Base-by-base conservation (phyloP, 139 green algal genomes). In the Tetraselmis striata region DNA sequence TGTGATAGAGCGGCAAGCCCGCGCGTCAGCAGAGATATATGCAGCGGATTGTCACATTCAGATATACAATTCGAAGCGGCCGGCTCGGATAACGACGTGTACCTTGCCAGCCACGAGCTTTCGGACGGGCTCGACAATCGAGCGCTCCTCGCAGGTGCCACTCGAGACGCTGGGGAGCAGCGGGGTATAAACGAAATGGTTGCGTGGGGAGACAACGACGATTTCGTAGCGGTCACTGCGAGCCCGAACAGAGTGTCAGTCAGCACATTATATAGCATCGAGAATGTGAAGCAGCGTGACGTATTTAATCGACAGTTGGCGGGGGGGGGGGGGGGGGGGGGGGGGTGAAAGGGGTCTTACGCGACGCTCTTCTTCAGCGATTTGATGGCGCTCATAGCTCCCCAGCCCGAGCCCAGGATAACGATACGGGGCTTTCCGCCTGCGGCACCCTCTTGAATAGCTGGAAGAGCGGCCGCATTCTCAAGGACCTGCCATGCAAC, bases 351-450 rank as follows among this genome's bases (percentile, higher is more conserved):
- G 25, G 30, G 2, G 5, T 24, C 74, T 2, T 18, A 92, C 91
- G 84, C 90, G 58, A 93, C 83, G 0, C 76, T 78, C 59, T 86
- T 83, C 0, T 87, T 87, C 79, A 96, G 80, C 2, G 85, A 79
- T 75, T 97, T 98, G 23, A 98, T 86, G 75, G 98, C 95, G 31
- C 81, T 88, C 77, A 95, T 91, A 0, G 90, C 88, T 2, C 89
- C 96, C 96, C 96, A 99, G 5, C 96, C 96, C 18, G 89, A 93
- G 31, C 95, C 96, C 32, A 98, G 88, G 25, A 98, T 87, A 29
- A 98, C 93, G 1, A 98, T 82, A 24, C 92, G 84, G 0, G 89
- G 88, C 79, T 74, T 86, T 11, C 24, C 77, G 26, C 11, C 45
- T 18, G 45, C 45, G 5, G 45, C 11, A 5, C 45, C 45, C 18